Conservation (phyloP, 2,329 filamentous ascomycete species). For the Colletotrichum coccodes region DNA sequence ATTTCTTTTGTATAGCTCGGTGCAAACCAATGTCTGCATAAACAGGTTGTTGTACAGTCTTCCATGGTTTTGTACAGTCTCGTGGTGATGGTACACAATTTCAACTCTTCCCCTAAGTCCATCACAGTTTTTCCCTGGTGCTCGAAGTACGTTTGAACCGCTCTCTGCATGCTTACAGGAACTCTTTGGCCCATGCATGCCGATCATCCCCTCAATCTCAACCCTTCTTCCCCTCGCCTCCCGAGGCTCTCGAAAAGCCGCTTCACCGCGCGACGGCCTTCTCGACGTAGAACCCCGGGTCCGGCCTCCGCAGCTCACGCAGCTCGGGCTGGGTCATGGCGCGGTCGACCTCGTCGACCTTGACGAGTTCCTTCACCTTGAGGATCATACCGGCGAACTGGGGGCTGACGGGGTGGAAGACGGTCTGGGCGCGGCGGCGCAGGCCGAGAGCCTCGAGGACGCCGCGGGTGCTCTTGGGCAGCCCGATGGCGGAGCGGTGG, state of each 20-base stretch:
- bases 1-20: background rate
- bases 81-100: conserved; percentile 16
- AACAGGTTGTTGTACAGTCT: conserved; percentile 21
- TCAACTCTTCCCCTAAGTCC: background rate
- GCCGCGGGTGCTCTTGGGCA: conserved; percentile 81
- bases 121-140: background rate
- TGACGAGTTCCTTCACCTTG: conserved; percentile 91
- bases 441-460: conserved; percentile 88
- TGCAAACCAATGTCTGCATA: background rate
- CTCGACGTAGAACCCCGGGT: conserved; percentile 85
- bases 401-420: conserved; percentile 86
- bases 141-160: no score
- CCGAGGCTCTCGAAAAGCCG: background rate
- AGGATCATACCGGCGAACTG: conserved; percentile 91
- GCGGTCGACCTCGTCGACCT: conserved; percentile 79
- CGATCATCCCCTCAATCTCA: background rate
- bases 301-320: conserved; percentile 76
- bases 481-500: conserved; percentile 87
- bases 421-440: conserved; percentile 84
- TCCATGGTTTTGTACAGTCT: conserved; percentile 15
- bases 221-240: background rate
- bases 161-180: no score
- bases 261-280: conserved; percentile 48
- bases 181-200: no score
- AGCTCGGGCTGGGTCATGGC: conserved; percentile 74